phyloP scores from a whole-genome alignment of 352 stramenopile genomes.

The Pythium aquatile region DNA sequence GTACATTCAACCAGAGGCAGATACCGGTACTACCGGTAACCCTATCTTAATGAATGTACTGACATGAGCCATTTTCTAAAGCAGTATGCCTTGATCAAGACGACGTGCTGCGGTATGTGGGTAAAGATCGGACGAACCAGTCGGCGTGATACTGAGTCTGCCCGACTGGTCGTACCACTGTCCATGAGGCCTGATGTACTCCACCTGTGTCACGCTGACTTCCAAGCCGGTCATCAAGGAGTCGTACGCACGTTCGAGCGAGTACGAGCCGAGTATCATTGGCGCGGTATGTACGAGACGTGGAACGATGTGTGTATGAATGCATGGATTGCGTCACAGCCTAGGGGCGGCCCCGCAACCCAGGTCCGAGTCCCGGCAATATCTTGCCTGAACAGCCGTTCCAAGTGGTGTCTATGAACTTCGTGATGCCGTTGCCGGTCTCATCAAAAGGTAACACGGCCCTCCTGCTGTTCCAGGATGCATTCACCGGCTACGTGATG shows the following conservation, averaged over 20 bases:
- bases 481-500: constrained; percentile 25
- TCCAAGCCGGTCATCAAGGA: constrained; percentile 21
- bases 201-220: constrained; percentile 12
- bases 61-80: too few relatives aligned
- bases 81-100: constrained; percentile 7
- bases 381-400: constrained; percentile 19
- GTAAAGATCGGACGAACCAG: not conserved
- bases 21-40: too few relatives aligned
- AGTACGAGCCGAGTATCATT: constrained; percentile 15
- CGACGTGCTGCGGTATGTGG: constrained; percentile 14
- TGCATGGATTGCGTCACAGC: constrained; percentile 24
- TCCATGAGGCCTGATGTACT: constrained; percentile 12
- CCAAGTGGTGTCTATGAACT: constrained; percentile 29
- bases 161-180: constrained; percentile 12
- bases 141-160: not conserved
- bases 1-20: too few relatives aligned
- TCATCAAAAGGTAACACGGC: constrained; percentile 19
- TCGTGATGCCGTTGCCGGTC: constrained; percentile 17
- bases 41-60: too few relatives aligned
- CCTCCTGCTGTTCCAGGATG: constrained; percentile 21
- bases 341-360: constrained; percentile 7
- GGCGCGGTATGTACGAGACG: constrained; percentile 21
- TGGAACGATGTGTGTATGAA: constrained; percentile 1
- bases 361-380: constrained; percentile 17
- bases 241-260: constrained; percentile 17